A percentile compares a stretch with the other conserved stretches of the same genome.
phyloP scores from a whole-genome alignment of 2,329 filamentous ascomycete genomes.

The Canariomyces notabilis region DNA sequence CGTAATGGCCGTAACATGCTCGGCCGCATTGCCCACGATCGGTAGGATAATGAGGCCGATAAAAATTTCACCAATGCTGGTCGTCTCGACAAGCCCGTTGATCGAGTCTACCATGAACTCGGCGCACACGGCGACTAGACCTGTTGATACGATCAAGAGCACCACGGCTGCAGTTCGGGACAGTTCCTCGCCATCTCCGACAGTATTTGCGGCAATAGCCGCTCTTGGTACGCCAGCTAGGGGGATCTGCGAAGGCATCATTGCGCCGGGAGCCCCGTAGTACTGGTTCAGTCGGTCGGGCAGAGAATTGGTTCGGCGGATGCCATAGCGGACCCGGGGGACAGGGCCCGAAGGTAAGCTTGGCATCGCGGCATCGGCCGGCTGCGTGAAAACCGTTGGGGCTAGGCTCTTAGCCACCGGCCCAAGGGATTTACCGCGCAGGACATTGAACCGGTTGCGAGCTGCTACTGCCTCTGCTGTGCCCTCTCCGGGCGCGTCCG shows the following conservation, averaged over 20 bases:
- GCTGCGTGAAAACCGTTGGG: constrained; percentile 62
- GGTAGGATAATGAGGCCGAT: constrained; percentile 68
- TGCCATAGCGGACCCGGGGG: constrained; percentile 56
- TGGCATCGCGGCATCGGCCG: constrained; percentile 29
- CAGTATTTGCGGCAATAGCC: constrained; percentile 24
- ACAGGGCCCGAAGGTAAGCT: constrained; percentile 40
- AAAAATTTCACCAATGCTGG: constrained; percentile 58
- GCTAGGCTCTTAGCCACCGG: constrained; percentile 63
- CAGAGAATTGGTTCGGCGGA: constrained; percentile 69
- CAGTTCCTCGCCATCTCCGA: constrained; percentile 42
- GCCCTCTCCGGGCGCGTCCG: constrained; percentile 23
- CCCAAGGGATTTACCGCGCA: constrained; percentile 57
- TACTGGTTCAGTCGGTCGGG: constrained; percentile 60
- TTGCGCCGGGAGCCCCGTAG: constrained; percentile 43
- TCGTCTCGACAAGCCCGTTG: constrained; percentile 53
- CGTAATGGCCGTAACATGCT: constrained; percentile 66
- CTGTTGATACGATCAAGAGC: constrained; percentile 60
- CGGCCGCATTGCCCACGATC: constrained; percentile 68
- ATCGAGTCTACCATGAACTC: constrained; percentile 68
- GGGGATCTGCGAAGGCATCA: constrained; percentile 45
- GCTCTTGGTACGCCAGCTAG: constrained; percentile 32
- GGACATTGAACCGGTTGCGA: constrained; percentile 47
- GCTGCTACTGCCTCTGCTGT: constrained; percentile 21
- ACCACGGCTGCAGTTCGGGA: constrained; percentile 54
- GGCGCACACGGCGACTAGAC: constrained; percentile 61